Base-by-base conservation (phyloP, 257 asterid genomes). In the Catharanthus roseus region DNA sequence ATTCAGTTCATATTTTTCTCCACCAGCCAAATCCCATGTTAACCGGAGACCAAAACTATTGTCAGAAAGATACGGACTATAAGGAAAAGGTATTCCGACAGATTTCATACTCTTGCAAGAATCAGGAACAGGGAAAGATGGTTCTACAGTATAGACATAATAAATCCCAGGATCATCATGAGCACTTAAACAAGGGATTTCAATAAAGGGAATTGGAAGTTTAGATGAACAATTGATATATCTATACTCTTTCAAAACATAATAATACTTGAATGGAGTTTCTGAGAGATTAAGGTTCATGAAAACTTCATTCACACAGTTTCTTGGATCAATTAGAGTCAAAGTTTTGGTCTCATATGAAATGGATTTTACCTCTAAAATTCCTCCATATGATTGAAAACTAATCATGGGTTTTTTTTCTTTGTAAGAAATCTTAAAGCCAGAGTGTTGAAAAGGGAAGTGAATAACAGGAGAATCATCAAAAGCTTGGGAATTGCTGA, bases 271-370 rank as follows among this genome's bases (percentile, higher is more conserved):
- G 61, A 82, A 86, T 2, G 89, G 89, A 10, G 87, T 82, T 6
- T 10, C 18, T 28, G 87, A 66, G 36, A 86, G 82, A 71, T 86
- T 77, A 6, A 86, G 74, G 21, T 84, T 82, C 79, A 84, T 78
- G 87, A 86, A 82, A 36, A 86, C 87, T 73, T 73, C 74, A 19
- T 38, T 87, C 19, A 86, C 86, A 26, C 91, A 86, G 51, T 69
- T 80, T 26, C 73, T 78, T 12, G 86, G 91, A 18, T 86, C 87
- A 19, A 75, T 0, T 41, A 86, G 86, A 66, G 73, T 34, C 3
- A 86, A 42, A 29, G 44, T 72, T 67, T 54, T 61, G 23, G 58
- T 1, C 3, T 79, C 68, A 33, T 82, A 86, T 0, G 78, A 74
- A 24, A 84, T 84, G 45, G 87, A 78, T 72, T 78, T 82, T n/a